phyloP scores from a whole-genome alignment of 768 basidiomycete genomes.

The Lentinula sp. region DNA sequence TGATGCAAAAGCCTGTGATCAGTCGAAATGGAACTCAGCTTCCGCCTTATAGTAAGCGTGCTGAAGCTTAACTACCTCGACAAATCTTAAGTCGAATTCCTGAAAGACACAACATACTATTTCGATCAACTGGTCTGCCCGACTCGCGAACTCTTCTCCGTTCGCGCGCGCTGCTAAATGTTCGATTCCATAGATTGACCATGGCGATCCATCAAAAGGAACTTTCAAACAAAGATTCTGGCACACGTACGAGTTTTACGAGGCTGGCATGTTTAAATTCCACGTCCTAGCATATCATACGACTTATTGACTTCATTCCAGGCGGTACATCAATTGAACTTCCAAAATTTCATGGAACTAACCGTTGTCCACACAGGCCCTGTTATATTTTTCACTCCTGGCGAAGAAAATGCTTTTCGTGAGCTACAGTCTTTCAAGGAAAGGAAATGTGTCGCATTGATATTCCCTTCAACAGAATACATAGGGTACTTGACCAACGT shows the following conservation, averaged over 20 bases:
- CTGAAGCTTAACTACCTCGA: background rate
- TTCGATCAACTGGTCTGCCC: slow-evolving; percentile 26
- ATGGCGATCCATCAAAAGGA: slow-evolving; percentile 48
- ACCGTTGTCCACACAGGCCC: slow-evolving; percentile 39
- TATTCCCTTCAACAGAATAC: slow-evolving; percentile 25
- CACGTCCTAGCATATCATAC: background rate
- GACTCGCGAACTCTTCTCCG: too few species aligned
- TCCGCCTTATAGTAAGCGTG: slow-evolving; percentile 12
- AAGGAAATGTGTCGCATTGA: background rate
- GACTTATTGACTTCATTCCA: background rate
- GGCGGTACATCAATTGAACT: background rate
- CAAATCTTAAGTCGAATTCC: background rate
- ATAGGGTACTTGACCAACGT: slow-evolving; percentile 55
- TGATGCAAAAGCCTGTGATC: background rate
- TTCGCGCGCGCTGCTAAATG: background rate
- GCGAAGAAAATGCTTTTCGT: slow-evolving; percentile 55
- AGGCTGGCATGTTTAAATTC: slow-evolving; percentile 28
- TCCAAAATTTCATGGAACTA: background rate
- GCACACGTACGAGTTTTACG: slow-evolving; percentile 63
- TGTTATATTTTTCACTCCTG: slow-evolving; percentile 60
- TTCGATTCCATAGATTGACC: slow-evolving; percentile 19
- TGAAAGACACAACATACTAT: slow-evolving; percentile 16
- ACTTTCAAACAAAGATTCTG: slow-evolving; percentile 78
- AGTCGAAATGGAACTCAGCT: slow-evolving; percentile 16
- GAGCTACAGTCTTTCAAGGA: background rate